Evolutionary conservation across 140 eudicot genomes (phyloP).

Genomic region (Senecio squalidus): DNA sequence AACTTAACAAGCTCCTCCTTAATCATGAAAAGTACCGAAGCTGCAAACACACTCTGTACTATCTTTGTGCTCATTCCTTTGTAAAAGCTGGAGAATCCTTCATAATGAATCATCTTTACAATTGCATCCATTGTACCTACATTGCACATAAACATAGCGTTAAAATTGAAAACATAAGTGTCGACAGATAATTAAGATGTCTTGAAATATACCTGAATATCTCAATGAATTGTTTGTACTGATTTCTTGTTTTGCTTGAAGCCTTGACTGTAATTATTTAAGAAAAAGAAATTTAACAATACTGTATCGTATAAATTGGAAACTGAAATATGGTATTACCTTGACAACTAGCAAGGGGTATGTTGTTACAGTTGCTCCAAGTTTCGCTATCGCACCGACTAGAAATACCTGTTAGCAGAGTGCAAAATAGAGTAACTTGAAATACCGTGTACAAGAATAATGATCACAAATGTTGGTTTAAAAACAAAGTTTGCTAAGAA

Average conservation of each 20-base stretch:
- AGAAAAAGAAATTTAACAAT: background rate
- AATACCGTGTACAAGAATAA: background rate
- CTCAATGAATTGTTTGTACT: slow-evolving; percentile 60
- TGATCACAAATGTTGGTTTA: slow-evolving; percentile 5
- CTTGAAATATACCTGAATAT: slow-evolving; percentile 95
- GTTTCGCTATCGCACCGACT: slow-evolving; percentile 86
- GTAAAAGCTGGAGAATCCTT: slow-evolving; percentile 80
- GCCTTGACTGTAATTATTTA: slow-evolving; percentile 72
- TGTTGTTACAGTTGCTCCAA: slow-evolving; percentile 90
- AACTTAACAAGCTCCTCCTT: slow-evolving; percentile 94
- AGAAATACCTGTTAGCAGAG: slow-evolving; percentile 52
- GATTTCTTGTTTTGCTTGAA: slow-evolving; percentile 97
- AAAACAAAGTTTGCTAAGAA: background rate
- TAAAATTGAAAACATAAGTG: background rate
- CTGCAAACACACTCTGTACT: slow-evolving; percentile 97
- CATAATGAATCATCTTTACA: slow-evolving; percentile 81
- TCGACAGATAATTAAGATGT: too few species aligned
- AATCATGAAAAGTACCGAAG: slow-evolving; percentile 92
- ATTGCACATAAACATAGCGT: background rate
- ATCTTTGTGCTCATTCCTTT: slow-evolving; percentile 98
- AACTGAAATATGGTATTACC: slow-evolving; percentile 36
- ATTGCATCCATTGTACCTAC: slow-evolving; percentile 91
- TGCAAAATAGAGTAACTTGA: slow-evolving; percentile 17
- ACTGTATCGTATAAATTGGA: background rate
- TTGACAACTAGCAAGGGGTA: slow-evolving; percentile 91